A percentile compares a stretch with the other conserved stretches of the same genome.
phyloP scores from a whole-genome alignment of 2,329 filamentous ascomycete genomes.

The Domatiomyces globalis region DNA sequence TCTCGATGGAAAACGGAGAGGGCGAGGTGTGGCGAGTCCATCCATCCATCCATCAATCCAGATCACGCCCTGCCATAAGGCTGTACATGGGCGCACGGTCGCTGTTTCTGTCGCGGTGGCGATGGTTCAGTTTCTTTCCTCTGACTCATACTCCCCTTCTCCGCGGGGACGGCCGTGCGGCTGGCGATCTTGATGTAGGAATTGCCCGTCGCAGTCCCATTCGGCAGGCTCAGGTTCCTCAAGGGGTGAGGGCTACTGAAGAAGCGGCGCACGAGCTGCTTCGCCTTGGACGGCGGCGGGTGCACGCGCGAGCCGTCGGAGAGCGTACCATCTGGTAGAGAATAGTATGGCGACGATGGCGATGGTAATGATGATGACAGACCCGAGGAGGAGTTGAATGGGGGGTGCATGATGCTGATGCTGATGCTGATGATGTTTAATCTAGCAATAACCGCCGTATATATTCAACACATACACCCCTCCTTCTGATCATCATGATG shows the following conservation, averaged over 20 bases:
- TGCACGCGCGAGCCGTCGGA: not conserved
- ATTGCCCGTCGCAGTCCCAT: no score
- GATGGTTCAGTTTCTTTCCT: not conserved
- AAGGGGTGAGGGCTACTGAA: not conserved
- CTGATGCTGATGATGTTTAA: no score
- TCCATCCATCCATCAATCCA: no score
- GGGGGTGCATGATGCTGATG: not conserved
- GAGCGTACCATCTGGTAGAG: not conserved
- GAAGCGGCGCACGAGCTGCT: not conserved
- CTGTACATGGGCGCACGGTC: not conserved
- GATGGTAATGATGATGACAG: not conserved
- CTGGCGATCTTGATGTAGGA: not conserved
- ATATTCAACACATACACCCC: no score
- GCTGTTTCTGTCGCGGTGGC: no score
- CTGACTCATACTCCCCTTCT: not conserved
- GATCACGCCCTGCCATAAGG: not conserved
- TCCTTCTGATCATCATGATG: no score
- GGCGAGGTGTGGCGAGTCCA: no score
- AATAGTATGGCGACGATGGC: not conserved
- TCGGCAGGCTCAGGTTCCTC: not conserved
- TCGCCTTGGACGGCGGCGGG: not conserved
- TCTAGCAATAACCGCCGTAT: no score
- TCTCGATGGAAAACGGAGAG: no score
- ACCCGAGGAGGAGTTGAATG: no score
- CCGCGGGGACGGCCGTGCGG: no score